These are phyloP conservation scores for Harringtonia lauricola DNA, from an alignment of 2,329 filamentous ascomycete genomes.

Conservation along the genomic window DNA sequence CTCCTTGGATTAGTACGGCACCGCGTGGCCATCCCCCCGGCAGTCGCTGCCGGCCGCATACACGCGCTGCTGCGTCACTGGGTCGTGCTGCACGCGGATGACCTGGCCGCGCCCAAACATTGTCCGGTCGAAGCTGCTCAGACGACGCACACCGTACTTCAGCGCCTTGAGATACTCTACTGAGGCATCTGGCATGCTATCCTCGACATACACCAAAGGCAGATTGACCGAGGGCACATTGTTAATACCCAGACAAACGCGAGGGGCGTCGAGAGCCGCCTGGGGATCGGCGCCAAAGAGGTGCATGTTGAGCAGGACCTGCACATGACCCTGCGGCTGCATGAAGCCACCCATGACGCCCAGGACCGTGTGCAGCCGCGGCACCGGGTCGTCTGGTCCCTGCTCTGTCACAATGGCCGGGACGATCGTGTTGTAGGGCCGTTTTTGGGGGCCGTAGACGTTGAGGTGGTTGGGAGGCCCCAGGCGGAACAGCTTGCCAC, in stretches of 20 bases:
- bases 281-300: constrained; percentile 73
- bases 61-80: constrained; percentile 51
- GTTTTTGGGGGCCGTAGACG: constrained; percentile 63
- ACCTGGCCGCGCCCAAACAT: constrained; percentile 81
- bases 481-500: constrained; percentile 74
- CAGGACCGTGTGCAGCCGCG: constrained; percentile 21
- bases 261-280: constrained; percentile 74
- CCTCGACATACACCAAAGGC: constrained; percentile 64
- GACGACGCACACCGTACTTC: constrained; percentile 60
- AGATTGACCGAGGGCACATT: constrained; percentile 9
- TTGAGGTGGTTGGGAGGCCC: constrained; percentile 59
- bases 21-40: constrained; percentile 60
- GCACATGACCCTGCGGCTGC: constrained; percentile 91
- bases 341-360: constrained; percentile 97
- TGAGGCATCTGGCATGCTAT: constrained; percentile 59
- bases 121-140: constrained; percentile 50
- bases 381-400: neutral
- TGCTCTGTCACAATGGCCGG: constrained; percentile 72
- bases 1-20: constrained; percentile 7
- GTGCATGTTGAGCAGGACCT: constrained; percentile 81
- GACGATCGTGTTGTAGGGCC: constrained; percentile 95
- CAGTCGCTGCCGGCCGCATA: constrained; percentile 84
- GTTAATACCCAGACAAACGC: constrained; percentile 69
- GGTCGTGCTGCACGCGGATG: constrained; percentile 62
- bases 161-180: constrained; percentile 52